A percentile compares a stretch with the other conserved stretches of the same genome.
Conservation (phyloP, 1,284 basidiomycete species). For the Athelia sp. region DNA sequence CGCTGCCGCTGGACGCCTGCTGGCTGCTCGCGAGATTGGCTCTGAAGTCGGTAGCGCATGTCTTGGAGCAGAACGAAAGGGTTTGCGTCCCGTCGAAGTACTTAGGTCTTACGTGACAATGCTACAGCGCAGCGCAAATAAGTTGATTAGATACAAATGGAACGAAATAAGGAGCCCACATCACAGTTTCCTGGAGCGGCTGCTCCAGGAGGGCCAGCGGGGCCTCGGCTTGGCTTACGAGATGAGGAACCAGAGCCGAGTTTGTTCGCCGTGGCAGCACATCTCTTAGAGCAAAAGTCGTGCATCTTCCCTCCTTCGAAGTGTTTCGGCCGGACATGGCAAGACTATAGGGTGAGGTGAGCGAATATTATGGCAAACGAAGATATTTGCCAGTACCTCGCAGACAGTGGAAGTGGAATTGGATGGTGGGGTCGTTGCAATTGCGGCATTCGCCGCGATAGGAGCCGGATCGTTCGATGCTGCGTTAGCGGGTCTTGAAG, state of each 20-base stretch:
- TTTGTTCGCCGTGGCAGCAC: constrained; percentile 28
- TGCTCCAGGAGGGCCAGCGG: neutral
- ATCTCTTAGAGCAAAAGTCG: constrained; percentile 40
- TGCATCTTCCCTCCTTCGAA: constrained; percentile 38
- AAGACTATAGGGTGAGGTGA: constrained; percentile 28
- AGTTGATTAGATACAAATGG: too few relatives aligned
- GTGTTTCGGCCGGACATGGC: constrained; percentile 48
- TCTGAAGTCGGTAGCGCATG: constrained; percentile 40
- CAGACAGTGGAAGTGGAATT: neutral
- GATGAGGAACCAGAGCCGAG: constrained; percentile 6
- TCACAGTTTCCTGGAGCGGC: constrained; percentile 28
- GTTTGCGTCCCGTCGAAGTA: constrained; percentile 45
- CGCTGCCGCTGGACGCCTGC: neutral
- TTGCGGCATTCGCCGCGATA: neutral
- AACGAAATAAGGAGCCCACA: constrained; percentile 20
- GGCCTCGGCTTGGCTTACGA: constrained; percentile 1
- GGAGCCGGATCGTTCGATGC: neutral
- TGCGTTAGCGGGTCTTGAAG: neutral
- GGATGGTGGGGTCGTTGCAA: neutral
- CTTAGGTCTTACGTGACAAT: constrained; percentile 48
- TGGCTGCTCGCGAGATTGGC: constrained; percentile 10
- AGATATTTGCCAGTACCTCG: constrained; percentile 6
- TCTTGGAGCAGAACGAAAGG: constrained; percentile 53
- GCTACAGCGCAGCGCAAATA: constrained; percentile 10
- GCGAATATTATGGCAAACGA: neutral